These are phyloP conservation scores for Hypocreales sp. DNA, from an alignment of 2,329 filamentous ascomycete genomes.

Conservation along the genomic window DNA sequence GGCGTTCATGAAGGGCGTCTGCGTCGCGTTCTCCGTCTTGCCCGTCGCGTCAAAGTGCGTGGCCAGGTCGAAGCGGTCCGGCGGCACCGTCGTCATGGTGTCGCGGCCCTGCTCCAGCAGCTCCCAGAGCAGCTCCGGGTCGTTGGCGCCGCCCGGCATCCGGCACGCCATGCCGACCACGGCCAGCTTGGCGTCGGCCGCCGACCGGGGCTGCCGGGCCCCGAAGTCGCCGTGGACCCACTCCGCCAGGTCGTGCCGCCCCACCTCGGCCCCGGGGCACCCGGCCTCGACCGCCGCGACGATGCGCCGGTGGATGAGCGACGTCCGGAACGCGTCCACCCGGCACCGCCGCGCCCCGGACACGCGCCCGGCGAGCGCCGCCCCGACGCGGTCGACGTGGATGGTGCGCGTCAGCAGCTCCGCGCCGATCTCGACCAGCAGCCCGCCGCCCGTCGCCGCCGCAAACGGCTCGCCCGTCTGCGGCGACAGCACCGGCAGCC, in stretches of 20 bases:
- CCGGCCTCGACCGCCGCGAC: neutral
- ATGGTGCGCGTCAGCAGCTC: neutral
- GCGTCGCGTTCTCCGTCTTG: conserved; percentile 44
- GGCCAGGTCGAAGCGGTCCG: conserved; percentile 45
- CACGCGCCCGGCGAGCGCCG: neutral
- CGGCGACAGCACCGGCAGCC: neutral
- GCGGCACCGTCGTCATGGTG: conserved; percentile 40
- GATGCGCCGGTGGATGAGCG: neutral
- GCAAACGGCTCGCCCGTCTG: neutral
- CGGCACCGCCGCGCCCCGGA: neutral
- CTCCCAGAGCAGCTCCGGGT: conserved; percentile 47
- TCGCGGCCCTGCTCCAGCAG: conserved; percentile 49
- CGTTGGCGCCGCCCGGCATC: conserved; percentile 43
- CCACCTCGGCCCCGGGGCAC: neutral
- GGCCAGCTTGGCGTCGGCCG: conserved; percentile 16
- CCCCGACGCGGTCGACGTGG: neutral
- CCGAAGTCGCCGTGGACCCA: neutral
- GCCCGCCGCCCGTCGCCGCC: neutral
- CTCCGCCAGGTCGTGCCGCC: neutral
- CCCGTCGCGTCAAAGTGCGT: conserved; percentile 46
- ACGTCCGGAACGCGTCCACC: neutral
- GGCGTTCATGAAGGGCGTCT: conserved; percentile 22
- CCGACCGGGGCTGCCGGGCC: no score
- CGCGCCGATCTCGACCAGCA: neutral
- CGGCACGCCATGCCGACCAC: conserved; percentile 53